Base-by-base conservation (phyloP, 2,329 filamentous ascomycete genomes). In the Ophiostoma sp. region DNA sequence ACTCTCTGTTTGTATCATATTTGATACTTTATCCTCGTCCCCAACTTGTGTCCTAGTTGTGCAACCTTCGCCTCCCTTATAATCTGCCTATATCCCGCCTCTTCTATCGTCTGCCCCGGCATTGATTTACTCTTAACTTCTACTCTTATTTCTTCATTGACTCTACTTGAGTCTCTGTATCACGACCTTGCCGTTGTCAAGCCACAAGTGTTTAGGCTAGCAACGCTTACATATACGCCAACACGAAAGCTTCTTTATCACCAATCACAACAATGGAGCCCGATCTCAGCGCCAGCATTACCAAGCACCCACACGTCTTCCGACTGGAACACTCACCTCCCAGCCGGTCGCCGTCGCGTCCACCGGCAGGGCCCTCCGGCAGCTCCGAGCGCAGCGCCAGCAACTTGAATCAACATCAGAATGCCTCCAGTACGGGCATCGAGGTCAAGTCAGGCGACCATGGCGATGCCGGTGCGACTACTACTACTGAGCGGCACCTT, bases 401-500 rank as follows among this genome's bases (percentile, higher is more conserved):
- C 76, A 20, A 76, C 77, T 11, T 73, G 72, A 17, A 67, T 8
- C 57, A 62, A 33, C 8, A 27, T 31, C 33, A 66, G 41, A 76
- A 79, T 70, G 83, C 79, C 41, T 80, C 80, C 23, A 84, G 83
- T 73, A 85, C 83, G 7, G 81, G 79, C 71, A 77, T 85, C 67
- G 82, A 85, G 75, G 76, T 77, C 44, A 75, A 77, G 35, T 39
- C 62, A 6, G 73, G 75, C 20, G 72, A 76, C 10, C 79, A 81
- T 36, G 74, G 81, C 44, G 72, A 76, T 15, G 80, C 80, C 36
- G 74, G 81, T 11, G 80, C 81, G 31, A 74, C 82, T 39, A 13
- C 39, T 3, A 77, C 81, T 17, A 77, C 81, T 17, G 80, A 80
- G 72, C 82, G 83, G 68, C 82, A 84, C 71, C 75, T 76, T 27